These are phyloP conservation scores for Colletotrichum limetticola DNA, from an alignment of 2,329 filamentous ascomycete species.

Conservation along the genomic window DNA sequence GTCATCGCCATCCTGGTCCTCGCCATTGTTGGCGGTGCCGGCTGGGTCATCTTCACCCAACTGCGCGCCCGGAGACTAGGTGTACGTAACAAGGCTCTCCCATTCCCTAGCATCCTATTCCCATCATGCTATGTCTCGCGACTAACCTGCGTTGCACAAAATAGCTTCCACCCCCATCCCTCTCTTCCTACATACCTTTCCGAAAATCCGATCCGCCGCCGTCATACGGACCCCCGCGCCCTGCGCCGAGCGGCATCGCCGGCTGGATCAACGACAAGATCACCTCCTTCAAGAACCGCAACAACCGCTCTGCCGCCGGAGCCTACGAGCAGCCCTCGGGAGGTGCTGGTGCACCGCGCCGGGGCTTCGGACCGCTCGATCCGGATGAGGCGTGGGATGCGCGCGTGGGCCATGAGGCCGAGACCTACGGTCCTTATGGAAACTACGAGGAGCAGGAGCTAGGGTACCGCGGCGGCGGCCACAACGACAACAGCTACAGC, in stretches of 20 bases:
- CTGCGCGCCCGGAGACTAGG: constrained; percentile 79
- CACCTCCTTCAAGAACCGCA: constrained; percentile 71
- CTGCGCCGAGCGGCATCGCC: constrained; percentile 70
- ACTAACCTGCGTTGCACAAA: constrained; percentile 6
- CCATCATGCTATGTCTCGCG: neutral
- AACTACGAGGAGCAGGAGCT: constrained; percentile 85
- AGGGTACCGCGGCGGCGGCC: constrained; percentile 56
- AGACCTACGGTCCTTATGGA: constrained; percentile 66
- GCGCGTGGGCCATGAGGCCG: constrained; percentile 79
- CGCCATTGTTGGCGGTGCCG: constrained; percentile 64
- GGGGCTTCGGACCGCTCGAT: constrained; percentile 76
- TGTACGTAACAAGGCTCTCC: constrained; percentile 52
- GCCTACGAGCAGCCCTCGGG: constrained; percentile 73
- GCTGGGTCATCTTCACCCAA: constrained; percentile 78
- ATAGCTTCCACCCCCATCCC: constrained; percentile 75
- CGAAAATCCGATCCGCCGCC: constrained; percentile 56
- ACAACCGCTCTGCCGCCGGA: constrained; percentile 73
- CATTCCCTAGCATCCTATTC: neutral
- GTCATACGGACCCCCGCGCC: constrained; percentile 60
- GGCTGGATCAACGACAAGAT: constrained; percentile 80
- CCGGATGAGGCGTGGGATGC: constrained; percentile 90
- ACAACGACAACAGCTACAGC: constrained; percentile 56
- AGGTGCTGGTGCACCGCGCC: constrained; percentile 52
- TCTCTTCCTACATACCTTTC: constrained; percentile 80
- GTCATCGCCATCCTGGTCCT: constrained; percentile 78